These are phyloP conservation scores for Pholiota adiposa DNA, from an alignment of 1,284 basidiomycete species.

Conservation along the genomic window DNA sequence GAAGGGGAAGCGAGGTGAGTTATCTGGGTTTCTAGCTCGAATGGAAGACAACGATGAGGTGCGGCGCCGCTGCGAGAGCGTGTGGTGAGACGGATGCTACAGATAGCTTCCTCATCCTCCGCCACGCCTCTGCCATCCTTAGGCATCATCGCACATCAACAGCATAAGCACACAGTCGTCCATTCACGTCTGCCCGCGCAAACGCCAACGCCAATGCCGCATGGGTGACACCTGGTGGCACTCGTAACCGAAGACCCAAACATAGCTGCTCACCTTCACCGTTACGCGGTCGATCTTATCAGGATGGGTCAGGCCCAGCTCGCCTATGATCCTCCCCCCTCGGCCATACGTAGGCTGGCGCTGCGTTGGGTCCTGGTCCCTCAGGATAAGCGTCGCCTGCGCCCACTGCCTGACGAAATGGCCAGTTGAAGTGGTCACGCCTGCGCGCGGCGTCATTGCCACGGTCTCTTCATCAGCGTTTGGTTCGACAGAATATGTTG, in stretches of 20 bases:
- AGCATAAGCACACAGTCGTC: neutral
- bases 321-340: constrained; percentile 33
- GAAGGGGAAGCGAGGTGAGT: neutral
- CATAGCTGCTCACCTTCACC: constrained; percentile 33
- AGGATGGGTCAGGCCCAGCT: constrained; percentile 33
- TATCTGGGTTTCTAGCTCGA: neutral
- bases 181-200: neutral
- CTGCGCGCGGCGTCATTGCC: constrained; percentile 36
- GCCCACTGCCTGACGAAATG: constrained; percentile 33
- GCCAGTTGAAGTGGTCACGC: constrained; percentile 22
- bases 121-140: neutral
- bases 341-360: constrained; percentile 37
- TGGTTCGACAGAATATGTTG: constrained; percentile 27
- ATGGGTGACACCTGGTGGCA: neutral
- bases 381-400: constrained; percentile 37
- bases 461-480: constrained; percentile 35
- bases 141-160: neutral
- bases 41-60: neutral
- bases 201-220: constrained; percentile 1
- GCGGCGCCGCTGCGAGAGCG: neutral
- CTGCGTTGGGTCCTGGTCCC: constrained; percentile 33
- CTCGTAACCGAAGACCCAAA: neutral
- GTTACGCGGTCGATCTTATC: constrained; percentile 33
- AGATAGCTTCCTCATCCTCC: neutral
- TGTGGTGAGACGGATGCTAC: neutral